Conservation (phyloP, 371 early-diverging fungal genomes). For the Funneliformis caledonium region DNA sequence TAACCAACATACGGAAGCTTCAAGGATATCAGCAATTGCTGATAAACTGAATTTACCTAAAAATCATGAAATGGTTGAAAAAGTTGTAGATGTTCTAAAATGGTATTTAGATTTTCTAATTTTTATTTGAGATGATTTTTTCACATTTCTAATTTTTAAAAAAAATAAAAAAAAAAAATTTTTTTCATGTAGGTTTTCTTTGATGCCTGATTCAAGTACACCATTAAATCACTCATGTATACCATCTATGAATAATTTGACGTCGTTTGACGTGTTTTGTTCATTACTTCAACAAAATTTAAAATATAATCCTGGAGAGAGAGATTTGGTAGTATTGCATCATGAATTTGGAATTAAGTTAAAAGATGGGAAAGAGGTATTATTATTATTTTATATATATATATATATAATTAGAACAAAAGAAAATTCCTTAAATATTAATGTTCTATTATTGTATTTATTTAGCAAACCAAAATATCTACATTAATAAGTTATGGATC, state of each 20-base stretch:
- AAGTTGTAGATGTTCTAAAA: constrained; percentile 50
- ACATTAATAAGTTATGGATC: constrained; percentile 81
- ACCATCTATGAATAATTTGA: not conserved
- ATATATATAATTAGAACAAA: not conserved
- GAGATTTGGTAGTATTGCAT: constrained; percentile 89
- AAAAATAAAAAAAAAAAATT: not conserved
- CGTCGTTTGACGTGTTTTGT: constrained; percentile 72
- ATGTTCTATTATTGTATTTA: not conserved
- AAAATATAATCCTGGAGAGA: constrained; percentile 72
- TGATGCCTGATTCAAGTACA: not conserved
- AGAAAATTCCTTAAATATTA: not conserved
- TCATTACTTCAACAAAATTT: constrained; percentile 70
- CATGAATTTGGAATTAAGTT: constrained; percentile 81
- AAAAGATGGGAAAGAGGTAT: constrained; percentile 53
- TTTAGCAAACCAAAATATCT: constrained; percentile 68
- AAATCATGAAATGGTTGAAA: constrained; percentile 51
- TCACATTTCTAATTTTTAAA: not conserved
- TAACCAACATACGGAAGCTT: constrained; percentile 40
- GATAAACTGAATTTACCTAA: constrained; percentile 54
- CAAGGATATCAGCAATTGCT: constrained; percentile 48
- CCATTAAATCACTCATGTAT: not conserved
- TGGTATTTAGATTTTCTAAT: constrained; percentile 40
- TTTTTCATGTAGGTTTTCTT: not conserved
- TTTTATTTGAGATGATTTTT: not conserved
- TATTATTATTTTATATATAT: not conserved